phyloP scores from a whole-genome alignment of 768 basidiomycete genomes.

The Mrakia frigida region DNA sequence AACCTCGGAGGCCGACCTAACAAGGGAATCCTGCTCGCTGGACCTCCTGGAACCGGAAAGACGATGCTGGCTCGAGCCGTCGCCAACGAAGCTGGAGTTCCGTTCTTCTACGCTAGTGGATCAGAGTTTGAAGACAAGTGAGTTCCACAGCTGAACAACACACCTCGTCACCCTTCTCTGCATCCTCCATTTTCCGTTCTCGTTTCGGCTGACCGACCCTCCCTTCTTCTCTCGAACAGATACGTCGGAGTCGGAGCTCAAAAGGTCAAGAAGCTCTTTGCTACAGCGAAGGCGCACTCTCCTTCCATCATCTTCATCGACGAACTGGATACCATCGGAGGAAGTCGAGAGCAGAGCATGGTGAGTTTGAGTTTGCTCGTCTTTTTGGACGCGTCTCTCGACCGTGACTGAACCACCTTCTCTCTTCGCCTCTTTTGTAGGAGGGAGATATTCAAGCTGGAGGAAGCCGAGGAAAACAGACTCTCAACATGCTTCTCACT shows the following conservation, averaged over 20 bases:
- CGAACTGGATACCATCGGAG: slow-evolving; percentile 88
- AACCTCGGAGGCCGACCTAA: slow-evolving; percentile 88
- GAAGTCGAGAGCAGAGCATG: slow-evolving; percentile 45
- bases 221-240: slow-evolving; percentile 22
- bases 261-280: slow-evolving; percentile 89
- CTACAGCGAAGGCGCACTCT: slow-evolving; percentile 85
- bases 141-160: no score
- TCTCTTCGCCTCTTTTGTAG: background rate
- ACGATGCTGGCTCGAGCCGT: slow-evolving; percentile 96
- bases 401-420: background rate
- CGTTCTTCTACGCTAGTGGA: slow-evolving; percentile 94
- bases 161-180: background rate
- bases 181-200: no score
- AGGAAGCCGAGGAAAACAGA: slow-evolving; percentile 42
- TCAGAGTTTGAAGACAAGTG: slow-evolving; percentile 98
- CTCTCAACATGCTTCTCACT: slow-evolving; percentile 90
- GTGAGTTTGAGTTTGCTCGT: background rate
- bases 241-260: slow-evolving; percentile 80
- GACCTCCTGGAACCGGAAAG: slow-evolving; percentile 77
- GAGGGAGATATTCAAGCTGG: slow-evolving; percentile 15
- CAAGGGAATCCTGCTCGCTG: slow-evolving; percentile 72
- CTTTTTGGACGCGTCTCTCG: background rate
- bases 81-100: slow-evolving; percentile 95
- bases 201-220: no score
- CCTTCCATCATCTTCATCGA: slow-evolving; percentile 99